Base-by-base conservation (phyloP, 495 filamentous ascomycete species). In the Xylaria palmicola region DNA sequence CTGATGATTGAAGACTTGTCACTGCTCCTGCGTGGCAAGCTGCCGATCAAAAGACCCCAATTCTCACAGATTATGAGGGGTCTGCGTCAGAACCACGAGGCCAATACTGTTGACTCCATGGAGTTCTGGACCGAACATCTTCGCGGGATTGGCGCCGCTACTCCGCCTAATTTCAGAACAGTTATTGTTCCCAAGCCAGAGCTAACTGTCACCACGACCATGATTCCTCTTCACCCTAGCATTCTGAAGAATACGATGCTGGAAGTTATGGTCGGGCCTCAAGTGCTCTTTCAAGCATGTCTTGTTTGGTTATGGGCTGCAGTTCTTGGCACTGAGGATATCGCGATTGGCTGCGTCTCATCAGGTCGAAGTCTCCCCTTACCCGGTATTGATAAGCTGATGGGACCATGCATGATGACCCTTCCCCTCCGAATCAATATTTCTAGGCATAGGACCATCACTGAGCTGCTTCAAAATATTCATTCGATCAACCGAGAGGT, bases 301-400 rank as follows among this genome's bases (percentile, higher is more conserved):
- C 79, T 90, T 62, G 79, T 84, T 1, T 86, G 87, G 72, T 66
- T 94, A 0, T 78, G 92, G 63, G 74, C 81, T 6, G 76, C 75
- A 6, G 82, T 90, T 60, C 68, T 86, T 12, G 88, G 85, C 22
- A 79, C 74, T 32, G 74, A 82, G 10, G 92, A 96, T 68, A 79
- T 92, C 6, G 79, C 85, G 5, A 85, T 95, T 59, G 92, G 92
- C 2, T 83, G 82, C 7, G 87, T 93, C 13, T 84, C 85, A 29
- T 93, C 91, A 27, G 91, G 91, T 4, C 78, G 91, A 34, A 90
- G 86, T 6, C 65, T 89, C 20, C 83, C 89, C 1, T 63, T 93
- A 8, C 58, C 78, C 4, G 81, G 80, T 0, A 84, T 93, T 43
- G 90, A 94, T 52, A 75, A 84, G 13, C 83, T 91, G 20, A 70